Conservation (phyloP, 495 filamentous ascomycete genomes). For the Aspergillus egyptiacus region DNA sequence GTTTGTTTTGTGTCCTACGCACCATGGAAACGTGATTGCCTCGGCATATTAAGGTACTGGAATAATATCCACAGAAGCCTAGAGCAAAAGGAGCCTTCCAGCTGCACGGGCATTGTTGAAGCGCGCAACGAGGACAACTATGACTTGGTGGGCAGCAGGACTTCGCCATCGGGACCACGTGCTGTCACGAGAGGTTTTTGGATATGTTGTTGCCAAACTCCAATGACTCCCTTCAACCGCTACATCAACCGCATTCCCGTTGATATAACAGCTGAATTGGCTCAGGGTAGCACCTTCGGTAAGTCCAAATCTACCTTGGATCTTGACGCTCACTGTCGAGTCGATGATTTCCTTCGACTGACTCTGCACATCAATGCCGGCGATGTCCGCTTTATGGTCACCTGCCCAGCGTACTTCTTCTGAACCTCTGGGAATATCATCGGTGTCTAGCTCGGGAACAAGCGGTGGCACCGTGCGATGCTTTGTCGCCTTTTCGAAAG, state of each 20-base stretch:
- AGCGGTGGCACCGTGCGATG: conserved; percentile 19
- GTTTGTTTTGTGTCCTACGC: not conserved
- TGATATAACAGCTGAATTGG: conserved; percentile 21
- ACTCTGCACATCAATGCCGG: conserved; percentile 17
- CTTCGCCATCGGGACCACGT: conserved; percentile 29
- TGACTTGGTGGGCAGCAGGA: conserved; percentile 27
- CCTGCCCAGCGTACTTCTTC: not conserved
- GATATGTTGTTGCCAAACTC: conserved; percentile 20
- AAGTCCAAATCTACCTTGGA: conserved; percentile 14
- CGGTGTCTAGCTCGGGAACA: conserved; percentile 25
- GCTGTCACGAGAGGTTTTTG: conserved; percentile 22
- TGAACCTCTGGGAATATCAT: conserved; percentile 12
- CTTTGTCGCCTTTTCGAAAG: conserved; percentile 27
- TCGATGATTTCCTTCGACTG: conserved; percentile 19
- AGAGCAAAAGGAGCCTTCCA: conserved; percentile 27
- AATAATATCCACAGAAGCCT: not conserved
- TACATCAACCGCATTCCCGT: conserved; percentile 23
- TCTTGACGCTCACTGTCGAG: conserved; percentile 17
- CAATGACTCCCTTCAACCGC: conserved; percentile 14
- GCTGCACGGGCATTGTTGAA: conserved; percentile 11
- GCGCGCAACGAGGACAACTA: conserved; percentile 21
- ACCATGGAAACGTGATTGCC: too few species aligned
- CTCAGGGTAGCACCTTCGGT: conserved; percentile 5
- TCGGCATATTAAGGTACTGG: too few species aligned
- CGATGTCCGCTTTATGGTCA: not conserved